A percentile compares a stretch with the other conserved stretches of the same genome.
These are phyloP conservation scores for Coleophoma eucalyptorum DNA, from an alignment of 2,329 filamentous ascomycete species.

Conservation along the genomic window DNA sequence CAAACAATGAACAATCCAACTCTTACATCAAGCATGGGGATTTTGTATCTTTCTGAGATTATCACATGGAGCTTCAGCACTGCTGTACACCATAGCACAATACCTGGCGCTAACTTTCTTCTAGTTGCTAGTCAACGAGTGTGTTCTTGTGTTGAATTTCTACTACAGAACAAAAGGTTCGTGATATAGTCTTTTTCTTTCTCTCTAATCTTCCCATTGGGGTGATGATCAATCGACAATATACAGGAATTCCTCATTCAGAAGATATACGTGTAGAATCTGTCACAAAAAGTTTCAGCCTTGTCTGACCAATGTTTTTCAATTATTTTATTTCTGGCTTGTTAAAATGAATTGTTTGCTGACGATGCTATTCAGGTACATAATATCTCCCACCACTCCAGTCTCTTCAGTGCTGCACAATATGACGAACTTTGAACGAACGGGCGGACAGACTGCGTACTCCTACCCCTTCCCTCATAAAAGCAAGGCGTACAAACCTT, in stretches of 20 bases:
- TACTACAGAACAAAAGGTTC: slow-evolving; percentile 21
- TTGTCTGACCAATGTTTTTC: slow-evolving; percentile 33
- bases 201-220: slow-evolving; percentile 12
- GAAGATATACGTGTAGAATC: slow-evolving; percentile 32
- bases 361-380: slow-evolving; percentile 26
- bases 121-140: too few species aligned
- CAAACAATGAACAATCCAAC: slow-evolving; percentile 38
- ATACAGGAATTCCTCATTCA: slow-evolving; percentile 32
- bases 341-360: slow-evolving; percentile 10
- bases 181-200: slow-evolving; percentile 10
- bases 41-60: slow-evolving; percentile 29
- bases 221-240: slow-evolving; percentile 30
- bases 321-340: slow-evolving; percentile 1
- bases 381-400: slow-evolving; percentile 7
- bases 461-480: slow-evolving; percentile 28
- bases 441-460: slow-evolving; percentile 39
- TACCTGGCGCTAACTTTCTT: too few species aligned
- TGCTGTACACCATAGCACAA: not conserved
- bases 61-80: not conserved
- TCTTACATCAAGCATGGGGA: slow-evolving; percentile 33
- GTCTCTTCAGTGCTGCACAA: slow-evolving; percentile 13
- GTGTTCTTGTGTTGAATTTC: not conserved
- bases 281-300: slow-evolving; percentile 38
- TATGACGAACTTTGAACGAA: slow-evolving; percentile 42
- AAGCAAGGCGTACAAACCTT: slow-evolving; percentile 36